Conservation (phyloP, 2,329 filamentous ascomycete species). For the Curvularia sp. region DNA sequence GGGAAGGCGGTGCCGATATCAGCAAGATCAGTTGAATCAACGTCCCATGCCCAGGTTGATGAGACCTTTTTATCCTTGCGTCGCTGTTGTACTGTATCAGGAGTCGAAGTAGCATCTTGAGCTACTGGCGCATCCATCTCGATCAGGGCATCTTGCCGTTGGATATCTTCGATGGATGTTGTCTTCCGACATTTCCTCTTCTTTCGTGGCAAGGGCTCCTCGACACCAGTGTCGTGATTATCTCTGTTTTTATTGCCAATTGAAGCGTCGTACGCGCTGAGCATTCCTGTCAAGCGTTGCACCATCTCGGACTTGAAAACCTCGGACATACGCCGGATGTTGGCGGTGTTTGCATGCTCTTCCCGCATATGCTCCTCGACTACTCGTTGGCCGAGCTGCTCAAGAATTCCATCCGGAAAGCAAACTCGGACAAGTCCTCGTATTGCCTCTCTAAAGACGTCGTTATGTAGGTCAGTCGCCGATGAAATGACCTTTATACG, state of each 20-base stretch:
- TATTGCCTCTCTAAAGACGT: conserved; percentile 33
- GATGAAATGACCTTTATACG: conserved; percentile 34
- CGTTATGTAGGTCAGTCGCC: conserved; percentile 16
- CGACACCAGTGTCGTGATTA: not conserved
- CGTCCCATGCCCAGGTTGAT: conserved; percentile 30
- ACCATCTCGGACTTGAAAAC: conserved; percentile 32
- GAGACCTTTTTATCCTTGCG: conserved; percentile 25
- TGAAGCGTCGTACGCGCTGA: conserved; percentile 16
- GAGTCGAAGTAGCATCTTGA: not conserved
- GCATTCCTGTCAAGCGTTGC: conserved; percentile 26
- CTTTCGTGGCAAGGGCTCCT: not conserved
- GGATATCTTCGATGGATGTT: not conserved
- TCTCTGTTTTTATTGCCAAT: not conserved
- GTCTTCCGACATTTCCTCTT: not conserved
- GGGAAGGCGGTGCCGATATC: conserved; percentile 18
- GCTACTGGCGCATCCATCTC: not conserved
- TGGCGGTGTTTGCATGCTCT: conserved; percentile 17
- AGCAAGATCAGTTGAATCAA: conserved; percentile 15
- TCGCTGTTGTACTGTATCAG: not conserved
- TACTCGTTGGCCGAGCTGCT: conserved; percentile 30
- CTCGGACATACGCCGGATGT: conserved; percentile 24
- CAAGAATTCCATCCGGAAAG: conserved; percentile 33
- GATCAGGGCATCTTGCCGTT: not conserved
- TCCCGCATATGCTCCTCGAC: conserved; percentile 34
- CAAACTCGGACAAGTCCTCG: conserved; percentile 37